Base-by-base conservation (phyloP, 2,329 filamentous ascomycete species). In the Bipolaris gigantea region DNA sequence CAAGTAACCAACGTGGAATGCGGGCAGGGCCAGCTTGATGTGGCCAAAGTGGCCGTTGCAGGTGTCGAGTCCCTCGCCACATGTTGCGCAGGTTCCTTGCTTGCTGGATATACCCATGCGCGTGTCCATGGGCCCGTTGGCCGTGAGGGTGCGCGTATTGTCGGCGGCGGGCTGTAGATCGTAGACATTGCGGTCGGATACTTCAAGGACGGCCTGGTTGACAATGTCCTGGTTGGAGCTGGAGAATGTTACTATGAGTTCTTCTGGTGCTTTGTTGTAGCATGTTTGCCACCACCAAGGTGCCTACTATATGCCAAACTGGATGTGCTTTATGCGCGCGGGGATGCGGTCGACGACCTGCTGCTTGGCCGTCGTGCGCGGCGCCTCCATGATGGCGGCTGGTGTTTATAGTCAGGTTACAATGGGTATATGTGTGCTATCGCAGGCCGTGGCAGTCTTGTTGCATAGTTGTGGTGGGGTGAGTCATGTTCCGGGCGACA, bases 41-140 rank as follows among this genome's bases (percentile, higher is more conserved):
- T 97, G 89, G 42, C 94, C 94, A 70, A 97, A 99, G 75, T 99
- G 94, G 11, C 94, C 94, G 64, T 91, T 94, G 75, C 94, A 99
- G 61, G 88, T 86, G 66, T 91, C 85, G 27, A 97, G 80, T 15
- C 86, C 83, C 69, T 92, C 85, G 43, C 89, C 85, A 72, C 94
- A 99, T 13, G 94, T 97, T 39, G 85, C 80, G 73, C 94, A 99
- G 55, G 80, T 82, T 21, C 85, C 89, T 3, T 79, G 83, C 76
- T 97, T 97, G 72, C 85, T 90, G 15, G 92, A 96, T 3, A 90
- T 94, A 61, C 92, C 92, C 79, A 99, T 84, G 70, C 89, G 89
- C 58, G 85, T 83, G 75, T 99, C 94, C 60, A 97, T 85, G 39
- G 93, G 90, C 40, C 94, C 94, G 80, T 97, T 85, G 54, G 83